These are phyloP conservation scores for Ciborinia camelliae DNA, from an alignment of 2,329 filamentous ascomycete genomes.

Conservation along the genomic window DNA sequence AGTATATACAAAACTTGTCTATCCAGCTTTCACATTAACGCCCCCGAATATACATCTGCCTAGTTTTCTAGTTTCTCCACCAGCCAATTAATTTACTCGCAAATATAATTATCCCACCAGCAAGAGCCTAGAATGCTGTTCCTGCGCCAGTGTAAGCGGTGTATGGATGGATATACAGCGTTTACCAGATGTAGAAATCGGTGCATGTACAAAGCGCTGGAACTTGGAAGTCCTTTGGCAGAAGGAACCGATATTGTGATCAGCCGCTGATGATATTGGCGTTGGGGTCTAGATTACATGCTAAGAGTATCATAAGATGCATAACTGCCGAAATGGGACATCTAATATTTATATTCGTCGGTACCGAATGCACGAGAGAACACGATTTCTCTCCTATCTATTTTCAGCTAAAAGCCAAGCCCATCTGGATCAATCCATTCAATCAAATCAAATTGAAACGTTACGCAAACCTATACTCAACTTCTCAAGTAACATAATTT, in stretches of 20 bases:
- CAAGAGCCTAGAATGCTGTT: neutral
- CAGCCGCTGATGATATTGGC: conserved; percentile 12
- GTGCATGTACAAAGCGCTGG: neutral
- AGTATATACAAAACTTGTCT: neutral
- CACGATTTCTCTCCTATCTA: no score
- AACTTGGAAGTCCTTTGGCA: neutral
- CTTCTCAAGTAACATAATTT: conserved; percentile 5
- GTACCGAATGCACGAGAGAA: neutral
- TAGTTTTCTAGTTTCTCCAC: neutral
- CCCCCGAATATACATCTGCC: conserved; percentile 15
- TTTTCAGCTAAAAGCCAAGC: conserved; percentile 18
- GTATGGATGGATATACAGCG: neutral
- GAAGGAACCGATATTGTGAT: conserved; percentile 7
- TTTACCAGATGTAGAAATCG: neutral
- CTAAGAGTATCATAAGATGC: conserved; percentile 7
- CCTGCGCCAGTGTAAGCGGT: conserved; percentile 1
- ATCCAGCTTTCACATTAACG: conserved; percentile 12
- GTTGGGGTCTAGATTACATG: conserved; percentile 4
- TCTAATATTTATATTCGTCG: neutral
- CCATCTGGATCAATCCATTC: conserved; percentile 1
- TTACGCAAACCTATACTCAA: conserved; percentile 13
- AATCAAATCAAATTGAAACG: neutral
- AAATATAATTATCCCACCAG: neutral
- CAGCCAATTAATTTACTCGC: neutral
- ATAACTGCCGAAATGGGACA: conserved; percentile 3